These are phyloP conservation scores for Pinus albicaulis DNA, from an alignment of 75 land plant species.

Conservation along the genomic window DNA sequence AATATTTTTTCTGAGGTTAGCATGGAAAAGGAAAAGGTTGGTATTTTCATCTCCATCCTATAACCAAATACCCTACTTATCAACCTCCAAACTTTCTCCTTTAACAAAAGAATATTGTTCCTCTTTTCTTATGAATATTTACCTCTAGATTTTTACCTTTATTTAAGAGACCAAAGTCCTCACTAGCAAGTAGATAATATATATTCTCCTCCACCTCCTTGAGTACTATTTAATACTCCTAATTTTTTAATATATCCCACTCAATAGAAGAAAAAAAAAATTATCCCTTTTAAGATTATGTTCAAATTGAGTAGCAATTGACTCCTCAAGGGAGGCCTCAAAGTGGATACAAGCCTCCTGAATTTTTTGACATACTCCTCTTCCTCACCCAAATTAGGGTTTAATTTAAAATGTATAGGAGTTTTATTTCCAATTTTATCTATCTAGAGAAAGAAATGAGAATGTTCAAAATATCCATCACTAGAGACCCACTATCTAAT, in stretches of 20 bases:
- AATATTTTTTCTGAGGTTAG: neutral
- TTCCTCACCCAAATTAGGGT: neutral
- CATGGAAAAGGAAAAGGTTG: neutral
- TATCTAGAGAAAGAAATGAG: neutral
- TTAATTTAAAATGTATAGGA: neutral
- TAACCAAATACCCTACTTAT: neutral
- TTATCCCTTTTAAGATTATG: neutral
- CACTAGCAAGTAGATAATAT: neutral
- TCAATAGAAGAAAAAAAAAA: neutral
- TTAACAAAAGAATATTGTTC: neutral
- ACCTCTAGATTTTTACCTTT: neutral
- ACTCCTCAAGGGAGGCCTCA: neutral
- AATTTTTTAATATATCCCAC: neutral
- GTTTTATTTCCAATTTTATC: neutral
- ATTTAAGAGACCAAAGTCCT: neutral
- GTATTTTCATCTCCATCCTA: neutral
- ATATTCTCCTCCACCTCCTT: neutral
- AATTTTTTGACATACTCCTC: neutral
- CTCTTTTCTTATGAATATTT: neutral
- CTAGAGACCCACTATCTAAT: neutral
- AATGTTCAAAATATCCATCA: neutral
- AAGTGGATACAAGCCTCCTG: too few relatives aligned
- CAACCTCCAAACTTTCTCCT: neutral
- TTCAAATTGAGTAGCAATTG: neutral
- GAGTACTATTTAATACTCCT: neutral